phyloP scores from a whole-genome alignment of 345 rosid species.

The Pseudoturritis turrita region DNA sequence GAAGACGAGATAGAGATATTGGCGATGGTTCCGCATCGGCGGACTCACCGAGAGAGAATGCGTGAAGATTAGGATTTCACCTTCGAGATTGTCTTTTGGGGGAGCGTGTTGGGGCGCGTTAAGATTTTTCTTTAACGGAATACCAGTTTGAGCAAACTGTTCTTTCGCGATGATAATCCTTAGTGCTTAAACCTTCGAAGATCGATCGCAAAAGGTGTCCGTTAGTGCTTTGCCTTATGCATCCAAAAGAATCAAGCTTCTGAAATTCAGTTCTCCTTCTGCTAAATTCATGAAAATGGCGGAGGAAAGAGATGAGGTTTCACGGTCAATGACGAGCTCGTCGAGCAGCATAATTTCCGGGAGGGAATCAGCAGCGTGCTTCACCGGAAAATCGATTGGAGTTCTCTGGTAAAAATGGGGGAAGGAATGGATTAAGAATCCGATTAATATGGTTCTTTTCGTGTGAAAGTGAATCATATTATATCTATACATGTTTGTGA shows the following conservation, averaged over 20 bases:
- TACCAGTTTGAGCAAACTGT: constrained; percentile 26
- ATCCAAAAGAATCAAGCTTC: constrained; percentile 46
- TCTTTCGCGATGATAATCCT: constrained; percentile 17
- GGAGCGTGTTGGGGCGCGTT: no score
- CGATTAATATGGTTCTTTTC: constrained; percentile 80
- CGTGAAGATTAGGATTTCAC: no score
- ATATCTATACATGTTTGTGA: no score
- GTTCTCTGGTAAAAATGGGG: constrained; percentile 46
- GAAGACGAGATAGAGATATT: no score
- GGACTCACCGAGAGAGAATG: no score
- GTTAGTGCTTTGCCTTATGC: no score
- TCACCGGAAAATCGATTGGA: constrained; percentile 65
- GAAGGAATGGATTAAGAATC: constrained; percentile 71
- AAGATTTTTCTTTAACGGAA: no score
- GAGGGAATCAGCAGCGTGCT: constrained; percentile 57
- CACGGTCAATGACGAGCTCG: constrained; percentile 52
- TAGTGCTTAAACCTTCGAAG: neutral
- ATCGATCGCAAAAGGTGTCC: neutral
- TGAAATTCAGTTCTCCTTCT: constrained; percentile 66
- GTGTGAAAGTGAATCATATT: no score
- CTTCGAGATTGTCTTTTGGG: no score
- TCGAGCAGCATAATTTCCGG: constrained; percentile 42
- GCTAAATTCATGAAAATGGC: constrained; percentile 62
- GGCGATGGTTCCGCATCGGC: no score
- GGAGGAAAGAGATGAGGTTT: constrained; percentile 54